These are phyloP conservation scores for Gardenia jasminoides DNA, from an alignment of 257 asterid species.

Conservation along the genomic window DNA sequence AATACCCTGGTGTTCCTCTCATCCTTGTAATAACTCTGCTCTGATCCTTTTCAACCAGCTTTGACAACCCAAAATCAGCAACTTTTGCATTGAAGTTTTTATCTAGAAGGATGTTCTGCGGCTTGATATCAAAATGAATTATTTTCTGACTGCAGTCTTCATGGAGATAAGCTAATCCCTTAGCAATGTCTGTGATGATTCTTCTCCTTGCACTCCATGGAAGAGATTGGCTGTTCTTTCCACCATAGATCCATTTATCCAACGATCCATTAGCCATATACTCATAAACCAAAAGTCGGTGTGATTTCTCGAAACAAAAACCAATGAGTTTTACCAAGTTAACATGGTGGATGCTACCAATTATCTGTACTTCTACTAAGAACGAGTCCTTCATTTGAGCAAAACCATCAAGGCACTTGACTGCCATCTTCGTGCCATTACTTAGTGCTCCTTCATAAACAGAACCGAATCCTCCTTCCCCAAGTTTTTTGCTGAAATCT, in stretches of 20 bases:
- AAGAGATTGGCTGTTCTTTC: too few relatives aligned
- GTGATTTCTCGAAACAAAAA: slow-evolving; percentile 12
- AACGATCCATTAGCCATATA: slow-evolving; percentile 24
- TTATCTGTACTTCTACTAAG: slow-evolving; percentile 19
- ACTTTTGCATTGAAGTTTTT: too few relatives aligned
- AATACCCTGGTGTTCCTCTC: too few relatives aligned
- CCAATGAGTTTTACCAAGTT: too few relatives aligned
- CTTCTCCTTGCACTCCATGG: too few relatives aligned
- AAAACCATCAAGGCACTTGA: slow-evolving; percentile 17
- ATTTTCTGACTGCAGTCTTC: slow-evolving; percentile 25
- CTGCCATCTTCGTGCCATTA: slow-evolving; percentile 22
- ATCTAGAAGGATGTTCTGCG: slow-evolving; percentile 24
- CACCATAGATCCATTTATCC: too few relatives aligned
- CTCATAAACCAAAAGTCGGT: slow-evolving; percentile 28
- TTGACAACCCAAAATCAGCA: too few relatives aligned
- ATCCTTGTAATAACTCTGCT: too few relatives aligned
- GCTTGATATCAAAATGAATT: slow-evolving; percentile 29
- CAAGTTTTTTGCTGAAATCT: background rate
- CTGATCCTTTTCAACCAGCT: too few relatives aligned
- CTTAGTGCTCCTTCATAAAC: slow-evolving; percentile 20
- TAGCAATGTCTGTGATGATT: too few relatives aligned
- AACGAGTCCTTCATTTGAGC: slow-evolving; percentile 15
- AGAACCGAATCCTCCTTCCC: slow-evolving; percentile 29
- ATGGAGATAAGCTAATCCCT: too few relatives aligned
- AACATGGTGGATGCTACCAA: too few relatives aligned